A percentile compares a stretch with the other conserved stretches of the same genome.
These are phyloP conservation scores for Aspergillus sp. DNA, from an alignment of 2,329 filamentous ascomycete genomes.

Conservation along the genomic window DNA sequence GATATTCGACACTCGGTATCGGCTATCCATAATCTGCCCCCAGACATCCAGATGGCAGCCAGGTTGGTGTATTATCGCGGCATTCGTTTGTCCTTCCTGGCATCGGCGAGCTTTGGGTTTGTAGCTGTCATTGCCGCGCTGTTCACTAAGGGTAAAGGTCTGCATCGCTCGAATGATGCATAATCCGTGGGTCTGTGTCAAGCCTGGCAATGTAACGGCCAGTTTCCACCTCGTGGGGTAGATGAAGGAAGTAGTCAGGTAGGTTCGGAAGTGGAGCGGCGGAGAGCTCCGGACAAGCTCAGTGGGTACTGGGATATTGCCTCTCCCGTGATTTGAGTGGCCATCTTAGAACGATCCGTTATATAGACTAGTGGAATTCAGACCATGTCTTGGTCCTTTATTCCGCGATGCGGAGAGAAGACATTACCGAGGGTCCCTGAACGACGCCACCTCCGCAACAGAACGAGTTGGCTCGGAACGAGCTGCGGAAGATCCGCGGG, in stretches of 20 bases:
- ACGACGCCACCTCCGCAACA: neutral
- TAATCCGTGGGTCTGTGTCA: neutral
- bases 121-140: constrained; percentile 50
- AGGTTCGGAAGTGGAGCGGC: neutral
- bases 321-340: neutral
- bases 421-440: neutral
- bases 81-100: constrained; percentile 55
- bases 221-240: neutral
- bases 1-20: constrained; percentile 61
- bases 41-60: constrained; percentile 56
- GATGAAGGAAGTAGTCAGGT: neutral
- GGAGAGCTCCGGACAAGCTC: neutral
- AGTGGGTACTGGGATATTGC: neutral
- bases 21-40: constrained; percentile 53
- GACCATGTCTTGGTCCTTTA: neutral
- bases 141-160: constrained; percentile 42
- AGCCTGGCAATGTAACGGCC: neutral
- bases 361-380: neutral
- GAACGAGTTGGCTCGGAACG: neutral
- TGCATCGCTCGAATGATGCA: constrained; percentile 8
- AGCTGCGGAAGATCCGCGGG: neutral
- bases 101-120: constrained; percentile 52
- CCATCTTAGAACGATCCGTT: neutral
- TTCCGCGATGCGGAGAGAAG: neutral
- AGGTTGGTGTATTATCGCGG: constrained; percentile 60